These are phyloP conservation scores for Tricholoma terreum DNA, from an alignment of 768 basidiomycete genomes.

Conservation along the genomic window DNA sequence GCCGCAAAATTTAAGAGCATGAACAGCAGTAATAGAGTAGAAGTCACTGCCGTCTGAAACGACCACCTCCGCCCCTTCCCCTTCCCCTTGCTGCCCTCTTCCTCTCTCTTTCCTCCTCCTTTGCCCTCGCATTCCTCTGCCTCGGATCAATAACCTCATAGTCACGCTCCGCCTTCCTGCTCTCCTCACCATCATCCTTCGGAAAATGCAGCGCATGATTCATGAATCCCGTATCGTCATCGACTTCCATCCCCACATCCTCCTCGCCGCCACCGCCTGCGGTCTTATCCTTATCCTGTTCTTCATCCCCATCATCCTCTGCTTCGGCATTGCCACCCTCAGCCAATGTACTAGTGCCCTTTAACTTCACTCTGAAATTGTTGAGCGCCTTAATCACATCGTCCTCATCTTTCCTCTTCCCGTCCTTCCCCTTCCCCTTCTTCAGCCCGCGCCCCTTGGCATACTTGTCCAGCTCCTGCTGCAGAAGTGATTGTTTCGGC, in stretches of 20 bases:
- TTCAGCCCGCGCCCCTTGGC: slow-evolving; percentile 59
- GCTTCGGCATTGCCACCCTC: slow-evolving; percentile 18
- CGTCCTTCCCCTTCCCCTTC: slow-evolving; percentile 53
- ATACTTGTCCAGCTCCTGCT: slow-evolving; percentile 83
- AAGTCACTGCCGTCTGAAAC: slow-evolving; percentile 13
- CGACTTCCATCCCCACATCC: slow-evolving; percentile 66
- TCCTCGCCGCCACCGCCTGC: slow-evolving; percentile 27
- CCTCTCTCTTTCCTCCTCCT: slow-evolving; percentile 73
- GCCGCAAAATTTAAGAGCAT: too few species aligned
- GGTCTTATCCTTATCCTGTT: slow-evolving; percentile 16
- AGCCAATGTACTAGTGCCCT: slow-evolving; percentile 34
- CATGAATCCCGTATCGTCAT: slow-evolving; percentile 74
- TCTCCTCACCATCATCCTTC: slow-evolving; percentile 76
- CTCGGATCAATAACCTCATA: slow-evolving; percentile 90
- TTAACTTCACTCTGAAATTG: slow-evolving; percentile 70
- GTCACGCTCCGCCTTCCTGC: slow-evolving; percentile 73
- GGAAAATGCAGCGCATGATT: slow-evolving; percentile 71
- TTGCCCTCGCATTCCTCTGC: slow-evolving; percentile 66
- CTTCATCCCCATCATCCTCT: slow-evolving; percentile 18
- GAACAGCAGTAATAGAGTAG: too few species aligned
- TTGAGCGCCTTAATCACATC: slow-evolving; percentile 66
- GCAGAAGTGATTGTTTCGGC: slow-evolving; percentile 66
- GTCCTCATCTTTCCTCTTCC: slow-evolving; percentile 61
- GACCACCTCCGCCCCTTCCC: slow-evolving; percentile 29
- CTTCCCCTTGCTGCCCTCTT: slow-evolving; percentile 42